Evolutionary conservation across 2,329 filamentous ascomycete genomes (phyloP).

Genomic region (Cryphonectria naterciae): DNA sequence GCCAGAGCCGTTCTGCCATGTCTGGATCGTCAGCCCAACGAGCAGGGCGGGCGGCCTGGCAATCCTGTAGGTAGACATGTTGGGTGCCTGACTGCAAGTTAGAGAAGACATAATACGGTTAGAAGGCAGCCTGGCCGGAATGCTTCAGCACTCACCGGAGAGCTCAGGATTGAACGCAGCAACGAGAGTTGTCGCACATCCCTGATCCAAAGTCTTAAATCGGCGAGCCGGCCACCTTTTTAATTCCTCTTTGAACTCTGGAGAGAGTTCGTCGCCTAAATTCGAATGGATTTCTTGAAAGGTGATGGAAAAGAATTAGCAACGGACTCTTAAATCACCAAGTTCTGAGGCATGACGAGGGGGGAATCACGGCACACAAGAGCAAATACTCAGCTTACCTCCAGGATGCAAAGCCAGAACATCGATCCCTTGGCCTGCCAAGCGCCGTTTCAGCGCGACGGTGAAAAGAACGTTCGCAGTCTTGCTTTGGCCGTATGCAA

Average conservation of each 20-base stretch:
- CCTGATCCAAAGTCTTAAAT: constrained; percentile 45
- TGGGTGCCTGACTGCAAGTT: constrained; percentile 7
- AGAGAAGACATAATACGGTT: not conserved
- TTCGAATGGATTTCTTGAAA: constrained; percentile 27
- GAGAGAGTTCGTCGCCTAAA: constrained; percentile 7
- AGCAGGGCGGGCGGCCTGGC: constrained; percentile 11
- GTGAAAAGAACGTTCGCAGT: constrained; percentile 50
- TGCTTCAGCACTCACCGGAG: constrained; percentile 1
- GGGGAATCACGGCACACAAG: not conserved
- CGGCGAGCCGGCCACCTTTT: constrained; percentile 31
- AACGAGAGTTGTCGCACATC: constrained; percentile 46
- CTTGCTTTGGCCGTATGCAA: constrained; percentile 51
- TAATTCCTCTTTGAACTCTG: constrained; percentile 28
- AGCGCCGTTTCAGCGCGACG: constrained; percentile 2
- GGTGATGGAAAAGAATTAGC: constrained; percentile 28
- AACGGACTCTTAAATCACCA: constrained; percentile 9
- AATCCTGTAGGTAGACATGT: constrained; percentile 14
- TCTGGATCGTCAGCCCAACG: constrained; percentile 8
- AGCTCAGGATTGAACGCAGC: constrained; percentile 44
- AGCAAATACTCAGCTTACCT: constrained; percentile 29
- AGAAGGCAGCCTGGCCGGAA: not conserved
- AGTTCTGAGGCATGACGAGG: constrained; percentile 1
- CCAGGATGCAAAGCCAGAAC: constrained; percentile 32
- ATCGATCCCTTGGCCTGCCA: constrained; percentile 24
- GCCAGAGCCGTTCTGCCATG: constrained; percentile 20